Evolutionary conservation across 805 yeast genomes (phyloP).

Genomic region (Yarrowia divulgata): DNA sequence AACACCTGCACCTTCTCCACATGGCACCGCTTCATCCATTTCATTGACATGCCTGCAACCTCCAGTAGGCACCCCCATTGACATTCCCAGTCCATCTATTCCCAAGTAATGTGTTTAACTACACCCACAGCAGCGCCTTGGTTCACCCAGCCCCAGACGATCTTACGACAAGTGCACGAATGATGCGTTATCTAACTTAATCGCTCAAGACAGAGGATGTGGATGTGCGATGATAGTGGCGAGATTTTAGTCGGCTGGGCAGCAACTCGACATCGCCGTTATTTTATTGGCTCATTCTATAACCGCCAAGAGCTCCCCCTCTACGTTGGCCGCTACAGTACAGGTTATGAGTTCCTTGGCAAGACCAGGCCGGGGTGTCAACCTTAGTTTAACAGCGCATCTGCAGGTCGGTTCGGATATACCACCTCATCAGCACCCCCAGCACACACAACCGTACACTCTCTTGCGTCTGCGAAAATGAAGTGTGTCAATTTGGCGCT

Average conservation of each 20-base stretch:
- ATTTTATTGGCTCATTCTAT: not conserved
- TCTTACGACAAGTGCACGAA: conserved; percentile 1
- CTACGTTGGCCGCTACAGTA: no score
- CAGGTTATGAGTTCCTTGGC: conserved; percentile 24
- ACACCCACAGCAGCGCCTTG: no score
- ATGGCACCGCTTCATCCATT: no score
- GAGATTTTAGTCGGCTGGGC: not conserved
- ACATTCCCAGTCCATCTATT: no score
- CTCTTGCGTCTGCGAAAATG: conserved; percentile 4
- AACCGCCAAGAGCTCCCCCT: not conserved
- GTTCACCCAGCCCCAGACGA: not conserved
- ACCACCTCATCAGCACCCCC: not conserved
- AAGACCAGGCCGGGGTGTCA: not conserved
- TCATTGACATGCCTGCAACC: no score
- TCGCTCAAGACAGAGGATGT: conserved; percentile 11
- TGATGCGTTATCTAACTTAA: conserved; percentile 37
- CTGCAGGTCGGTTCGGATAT: conserved; percentile 10
- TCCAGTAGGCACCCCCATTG: no score
- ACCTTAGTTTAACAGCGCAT: conserved; percentile 37
- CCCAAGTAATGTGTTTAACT: no score
- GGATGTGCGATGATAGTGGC: not conserved
- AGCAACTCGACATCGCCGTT: not conserved
- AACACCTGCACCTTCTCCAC: no score
- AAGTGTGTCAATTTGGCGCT: conserved; percentile 36
- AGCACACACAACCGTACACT: not conserved